A percentile compares a stretch with the other conserved stretches of the same genome.
Conservation (phyloP, 2,329 filamentous ascomycete species). For the Cladorrhinum sp. region DNA sequence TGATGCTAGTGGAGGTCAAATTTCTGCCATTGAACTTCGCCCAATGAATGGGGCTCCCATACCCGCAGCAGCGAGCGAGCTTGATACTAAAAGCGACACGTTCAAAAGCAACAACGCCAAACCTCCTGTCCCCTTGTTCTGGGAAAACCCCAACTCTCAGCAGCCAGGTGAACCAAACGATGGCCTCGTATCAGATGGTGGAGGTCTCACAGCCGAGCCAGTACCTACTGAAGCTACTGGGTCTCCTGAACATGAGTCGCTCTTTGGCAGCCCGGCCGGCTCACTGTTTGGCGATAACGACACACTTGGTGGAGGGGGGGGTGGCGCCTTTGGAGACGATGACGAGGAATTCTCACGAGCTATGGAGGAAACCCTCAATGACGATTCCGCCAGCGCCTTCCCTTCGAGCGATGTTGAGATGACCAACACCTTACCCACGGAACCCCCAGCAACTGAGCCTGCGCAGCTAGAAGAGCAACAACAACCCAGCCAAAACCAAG, state of each 20-base stretch:
- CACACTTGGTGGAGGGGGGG: constrained; percentile 42
- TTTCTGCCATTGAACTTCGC: constrained; percentile 82
- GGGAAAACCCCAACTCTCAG: not conserved
- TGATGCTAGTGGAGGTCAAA: constrained; percentile 74
- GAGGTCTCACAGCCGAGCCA: not conserved
- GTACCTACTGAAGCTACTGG: constrained; percentile 7
- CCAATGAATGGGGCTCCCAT: constrained; percentile 73
- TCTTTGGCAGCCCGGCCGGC: constrained; percentile 78
- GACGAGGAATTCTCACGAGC: constrained; percentile 78
- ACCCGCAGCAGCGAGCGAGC: constrained; percentile 65
- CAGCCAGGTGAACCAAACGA: not conserved
- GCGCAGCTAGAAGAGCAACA: not conserved
- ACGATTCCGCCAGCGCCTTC: constrained; percentile 38
- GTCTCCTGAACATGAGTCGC: constrained; percentile 70
- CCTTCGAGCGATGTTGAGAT: constrained; percentile 33
- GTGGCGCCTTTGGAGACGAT: constrained; percentile 75
- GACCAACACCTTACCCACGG: not conserved
- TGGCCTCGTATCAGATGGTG: not conserved
- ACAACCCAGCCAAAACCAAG: constrained; percentile 4
- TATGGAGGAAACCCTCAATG: constrained; percentile 55
- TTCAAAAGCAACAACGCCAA: constrained; percentile 73
- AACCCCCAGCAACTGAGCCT: constrained; percentile 9
- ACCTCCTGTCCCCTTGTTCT: constrained; percentile 38
- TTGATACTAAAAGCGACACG: constrained; percentile 60
- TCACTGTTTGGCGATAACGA: constrained; percentile 86